Conservation (phyloP, 2,329 filamentous ascomycete species). For the Diaporthe nobilis region DNA sequence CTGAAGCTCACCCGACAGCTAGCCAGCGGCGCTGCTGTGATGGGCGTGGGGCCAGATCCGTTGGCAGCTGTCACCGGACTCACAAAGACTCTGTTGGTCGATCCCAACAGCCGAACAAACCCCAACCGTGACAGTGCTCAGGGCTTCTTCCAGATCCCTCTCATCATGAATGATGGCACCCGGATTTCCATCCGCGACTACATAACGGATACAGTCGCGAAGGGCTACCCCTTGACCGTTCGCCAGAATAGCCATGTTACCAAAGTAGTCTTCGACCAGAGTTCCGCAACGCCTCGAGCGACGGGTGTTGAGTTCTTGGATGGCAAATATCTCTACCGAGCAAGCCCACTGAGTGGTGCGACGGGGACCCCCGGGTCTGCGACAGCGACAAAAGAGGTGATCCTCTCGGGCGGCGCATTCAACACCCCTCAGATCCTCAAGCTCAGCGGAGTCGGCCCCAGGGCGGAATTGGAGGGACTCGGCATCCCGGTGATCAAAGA, state of each 20-base stretch:
- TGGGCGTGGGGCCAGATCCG: conserved; percentile 56
- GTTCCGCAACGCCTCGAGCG: conserved; percentile 42
- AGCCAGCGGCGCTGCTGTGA: conserved; percentile 64
- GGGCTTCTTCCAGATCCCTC: conserved; percentile 71
- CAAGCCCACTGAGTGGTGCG: conserved; percentile 54
- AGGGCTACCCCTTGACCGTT: conserved; percentile 58
- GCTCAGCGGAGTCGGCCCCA: conserved; percentile 63
- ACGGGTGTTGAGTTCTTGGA: conserved; percentile 51
- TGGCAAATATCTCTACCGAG: conserved; percentile 54
- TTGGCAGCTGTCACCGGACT: conserved; percentile 57
- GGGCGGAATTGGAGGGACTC: conserved; percentile 55
- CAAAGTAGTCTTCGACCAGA: conserved; percentile 47
- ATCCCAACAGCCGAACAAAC: conserved; percentile 50
- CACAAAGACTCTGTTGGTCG: conserved; percentile 66
- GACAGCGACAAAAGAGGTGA: conserved; percentile 61
- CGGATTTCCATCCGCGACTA: conserved; percentile 43
- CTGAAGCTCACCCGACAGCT: conserved; percentile 66
- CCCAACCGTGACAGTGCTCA: conserved; percentile 59
- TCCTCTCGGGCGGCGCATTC: conserved; percentile 65
- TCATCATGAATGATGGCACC: conserved; percentile 48
- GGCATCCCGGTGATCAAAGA: conserved; percentile 63
- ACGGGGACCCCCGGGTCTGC: conserved; percentile 48
- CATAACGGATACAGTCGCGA: conserved; percentile 42
- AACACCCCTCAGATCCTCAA: conserved; percentile 69
- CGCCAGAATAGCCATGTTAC: conserved; percentile 51